A percentile compares a stretch with the other conserved stretches of the same genome.
Evolutionary conservation across 2,329 filamentous ascomycete genomes (phyloP).

Genomic region (Phoma sp.): DNA sequence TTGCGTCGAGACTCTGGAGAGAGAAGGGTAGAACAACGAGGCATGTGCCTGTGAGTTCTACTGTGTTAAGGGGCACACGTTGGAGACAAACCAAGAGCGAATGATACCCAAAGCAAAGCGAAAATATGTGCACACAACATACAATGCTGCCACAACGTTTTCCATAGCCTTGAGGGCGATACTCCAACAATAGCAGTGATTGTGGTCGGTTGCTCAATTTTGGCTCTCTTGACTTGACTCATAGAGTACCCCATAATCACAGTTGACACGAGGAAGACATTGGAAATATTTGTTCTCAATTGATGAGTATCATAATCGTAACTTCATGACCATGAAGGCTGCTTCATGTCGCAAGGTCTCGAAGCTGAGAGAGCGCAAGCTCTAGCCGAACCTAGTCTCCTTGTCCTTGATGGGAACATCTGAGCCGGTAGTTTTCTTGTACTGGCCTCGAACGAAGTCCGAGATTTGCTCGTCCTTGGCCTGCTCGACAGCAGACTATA

Average conservation of each 20-base stretch:
- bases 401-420: constrained; percentile 77
- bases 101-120: neutral
- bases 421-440: constrained; percentile 71
- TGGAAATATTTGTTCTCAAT: constrained; percentile 6
- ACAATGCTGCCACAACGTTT: neutral
- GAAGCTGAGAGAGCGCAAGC: neutral
- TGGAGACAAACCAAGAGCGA: neutral
- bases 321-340: constrained; percentile 17
- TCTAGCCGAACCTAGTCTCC: constrained; percentile 49
- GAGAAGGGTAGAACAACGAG: constrained; percentile 8
- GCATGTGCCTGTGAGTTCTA: neutral
- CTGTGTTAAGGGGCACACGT: neutral
- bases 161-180: no score
- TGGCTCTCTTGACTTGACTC: no score
- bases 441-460: constrained; percentile 73
- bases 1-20: constrained; percentile 35
- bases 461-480: constrained; percentile 82
- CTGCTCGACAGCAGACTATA: constrained; percentile 71
- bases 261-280: neutral
- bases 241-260: neutral
- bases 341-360: constrained; percentile 6
- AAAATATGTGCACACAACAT: neutral
- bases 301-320: constrained; percentile 20
- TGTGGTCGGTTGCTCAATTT: no score
- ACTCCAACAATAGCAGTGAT: no score